Evolutionary conservation across 2,329 filamentous ascomycete genomes (phyloP).

Genomic region (Penicillium capsulatum): DNA sequence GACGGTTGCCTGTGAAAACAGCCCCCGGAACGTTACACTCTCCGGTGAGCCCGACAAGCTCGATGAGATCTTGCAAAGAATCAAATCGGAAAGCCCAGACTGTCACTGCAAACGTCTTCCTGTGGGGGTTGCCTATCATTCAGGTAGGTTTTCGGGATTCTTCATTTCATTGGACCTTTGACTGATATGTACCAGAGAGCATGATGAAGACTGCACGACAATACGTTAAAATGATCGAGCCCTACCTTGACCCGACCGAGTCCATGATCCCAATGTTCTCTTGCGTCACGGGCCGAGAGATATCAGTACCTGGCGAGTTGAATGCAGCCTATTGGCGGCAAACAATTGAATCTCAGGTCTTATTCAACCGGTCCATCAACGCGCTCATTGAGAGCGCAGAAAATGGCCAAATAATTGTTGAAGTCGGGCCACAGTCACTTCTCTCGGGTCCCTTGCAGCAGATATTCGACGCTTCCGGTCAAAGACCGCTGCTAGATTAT

Average conservation of each 20-base stretch:
- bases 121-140: constrained; percentile 16
- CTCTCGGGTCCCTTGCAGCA: constrained; percentile 30
- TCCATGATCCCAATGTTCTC: constrained; percentile 8
- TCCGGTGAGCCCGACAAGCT: constrained; percentile 11
- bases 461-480: constrained; percentile 4
- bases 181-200: background rate
- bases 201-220: constrained; percentile 1
- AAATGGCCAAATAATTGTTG: constrained; percentile 13
- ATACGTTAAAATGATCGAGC: background rate
- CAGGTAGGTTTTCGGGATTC: constrained; percentile 4
- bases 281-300: background rate
- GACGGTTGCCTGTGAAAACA: constrained; percentile 17
- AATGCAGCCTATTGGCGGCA: constrained; percentile 19
- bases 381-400: constrained; percentile 2
- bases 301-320: background rate
- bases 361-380: constrained; percentile 16
- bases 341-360: constrained; percentile 20
- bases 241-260: background rate
- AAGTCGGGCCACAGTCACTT: constrained; percentile 37
- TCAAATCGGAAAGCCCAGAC: constrained; percentile 2
- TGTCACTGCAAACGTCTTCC: constrained; percentile 5
- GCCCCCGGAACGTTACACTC: constrained; percentile 11
- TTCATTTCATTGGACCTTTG: background rate
- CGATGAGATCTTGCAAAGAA: background rate
- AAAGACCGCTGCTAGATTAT: background rate